Evolutionary conservation across 2,329 filamentous ascomycete species (phyloP), one percentile per base, ranked within the genome.

Genomic region (Trichoderma harzianum): DNA sequence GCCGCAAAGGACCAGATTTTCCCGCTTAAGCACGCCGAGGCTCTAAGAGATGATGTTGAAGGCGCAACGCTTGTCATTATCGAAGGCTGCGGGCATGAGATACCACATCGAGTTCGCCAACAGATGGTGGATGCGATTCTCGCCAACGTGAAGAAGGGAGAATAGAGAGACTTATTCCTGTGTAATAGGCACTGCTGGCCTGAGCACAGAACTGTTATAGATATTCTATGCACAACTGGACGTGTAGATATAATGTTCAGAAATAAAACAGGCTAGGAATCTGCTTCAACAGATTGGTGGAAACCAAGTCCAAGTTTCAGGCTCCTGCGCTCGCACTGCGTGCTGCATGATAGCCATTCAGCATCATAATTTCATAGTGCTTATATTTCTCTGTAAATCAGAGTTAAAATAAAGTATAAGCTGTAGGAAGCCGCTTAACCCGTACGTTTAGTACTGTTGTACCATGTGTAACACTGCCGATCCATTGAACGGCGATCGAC

Each of bases 51-150:
- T 51, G 62, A 64, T 16, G 39, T 64, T 8, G n/a, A 32, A 16
- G 62, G 62, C 7, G 62, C 62, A 24, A 64, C 10, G 5, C 62
- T 64, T 5, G 62, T 64, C 10, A 32, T 64, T 24, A n/a, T 64
- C 6, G 62, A 64, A 51, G 62, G 51, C 39, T 64, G 62, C 5
- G 62, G 62, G 28, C 62, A 64, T 64, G 62, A 64, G 62, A 64
- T 64, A 32, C 62, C 62, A 11, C 62, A 64, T 14, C 39, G 62
- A 11, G 39, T 51, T 51, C 62, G 62, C 11, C 62, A 32, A 4
- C 39, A 12, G 26, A 64, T 64, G 39, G 62, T 43, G 3, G 36
- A 64, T 51, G 62, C 39, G 4, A 64, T 64, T 51, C 18, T 64
- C 14, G 18, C 39, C 10, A 64, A 64, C 1, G 26, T 64, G 26